phyloP scores from a whole-genome alignment of 768 basidiomycete genomes.

The Dentipellis sp. region DNA sequence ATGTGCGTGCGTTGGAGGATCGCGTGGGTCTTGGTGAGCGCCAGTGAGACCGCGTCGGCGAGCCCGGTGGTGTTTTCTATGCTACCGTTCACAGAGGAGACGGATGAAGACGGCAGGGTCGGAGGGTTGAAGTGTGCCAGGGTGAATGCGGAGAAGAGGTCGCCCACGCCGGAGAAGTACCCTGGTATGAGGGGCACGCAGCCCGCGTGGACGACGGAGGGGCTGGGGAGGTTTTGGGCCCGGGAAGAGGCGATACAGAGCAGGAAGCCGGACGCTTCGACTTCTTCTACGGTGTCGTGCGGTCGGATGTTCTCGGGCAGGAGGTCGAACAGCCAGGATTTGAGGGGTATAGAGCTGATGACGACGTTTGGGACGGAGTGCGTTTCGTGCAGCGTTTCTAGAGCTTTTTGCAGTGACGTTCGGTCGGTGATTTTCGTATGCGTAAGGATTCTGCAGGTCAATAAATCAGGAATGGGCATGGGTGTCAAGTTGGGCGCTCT shows the following conservation, averaged over 20 bases:
- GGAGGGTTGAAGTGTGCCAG: conserved; percentile 61
- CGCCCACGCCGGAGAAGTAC: conserved; percentile 95
- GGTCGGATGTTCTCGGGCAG: conserved; percentile 39
- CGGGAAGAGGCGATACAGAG: conserved; percentile 74
- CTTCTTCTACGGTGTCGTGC: conserved; percentile 18
- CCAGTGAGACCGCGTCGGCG: conserved; percentile 53
- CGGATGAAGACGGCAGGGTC: conserved; percentile 4
- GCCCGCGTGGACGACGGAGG: conserved; percentile 53
- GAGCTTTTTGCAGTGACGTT: conserved; percentile 53
- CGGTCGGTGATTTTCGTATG: conserved; percentile 59
- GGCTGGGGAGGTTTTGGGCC: conserved; percentile 9
- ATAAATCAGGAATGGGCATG: background rate
- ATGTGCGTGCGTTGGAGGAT: conserved; percentile 55
- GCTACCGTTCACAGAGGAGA: background rate
- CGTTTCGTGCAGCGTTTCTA: conserved; percentile 65
- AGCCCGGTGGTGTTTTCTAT: conserved; percentile 29
- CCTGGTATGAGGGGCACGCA: conserved; percentile 74
- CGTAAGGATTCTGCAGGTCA: conserved; percentile 59
- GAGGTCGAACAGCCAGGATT: conserved; percentile 45
- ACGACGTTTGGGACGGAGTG: conserved; percentile 81
- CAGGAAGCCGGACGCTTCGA: conserved; percentile 35
- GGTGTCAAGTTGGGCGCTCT: conserved; percentile 18
- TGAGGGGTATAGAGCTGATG: conserved; percentile 80
- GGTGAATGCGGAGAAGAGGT: conserved; percentile 90
- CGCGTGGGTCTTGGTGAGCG: conserved; percentile 69